These are phyloP conservation scores for Eucalyptus coolabah DNA, from an alignment of 345 rosid species.

Conservation along the genomic window DNA sequence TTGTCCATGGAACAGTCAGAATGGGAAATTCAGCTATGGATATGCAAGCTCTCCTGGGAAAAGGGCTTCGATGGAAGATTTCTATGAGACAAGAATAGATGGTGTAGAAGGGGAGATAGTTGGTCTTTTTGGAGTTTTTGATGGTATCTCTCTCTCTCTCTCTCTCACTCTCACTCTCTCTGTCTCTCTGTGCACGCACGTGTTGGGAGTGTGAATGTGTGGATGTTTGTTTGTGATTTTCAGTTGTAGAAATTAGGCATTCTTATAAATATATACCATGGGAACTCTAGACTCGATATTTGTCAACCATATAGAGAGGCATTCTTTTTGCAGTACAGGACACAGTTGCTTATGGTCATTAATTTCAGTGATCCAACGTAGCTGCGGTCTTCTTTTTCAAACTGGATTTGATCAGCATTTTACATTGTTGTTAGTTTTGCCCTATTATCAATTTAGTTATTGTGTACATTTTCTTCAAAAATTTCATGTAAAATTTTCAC, in stretches of 20 bases:
- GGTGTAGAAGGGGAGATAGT: slow-evolving; percentile 90
- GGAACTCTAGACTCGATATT: not conserved
- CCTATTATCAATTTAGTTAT: not conserved
- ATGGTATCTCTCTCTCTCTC: slow-evolving; percentile 41
- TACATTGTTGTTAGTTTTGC: not conserved
- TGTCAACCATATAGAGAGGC: not conserved
- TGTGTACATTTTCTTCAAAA: not conserved
- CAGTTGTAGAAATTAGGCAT: not conserved
- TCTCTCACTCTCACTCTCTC: not conserved
- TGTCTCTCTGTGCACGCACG: no score
- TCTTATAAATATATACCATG: not conserved
- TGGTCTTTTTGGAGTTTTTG: slow-evolving; percentile 98
- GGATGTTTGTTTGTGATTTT: not conserved
- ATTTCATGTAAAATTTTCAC: not conserved
- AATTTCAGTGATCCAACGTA: not conserved
- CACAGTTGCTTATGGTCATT: not conserved
- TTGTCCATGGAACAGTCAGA: slow-evolving; percentile 43
- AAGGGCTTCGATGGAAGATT: slow-evolving; percentile 98
- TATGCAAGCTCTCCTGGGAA: slow-evolving; percentile 97
- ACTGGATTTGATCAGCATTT: not conserved
- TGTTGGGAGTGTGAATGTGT: not conserved
- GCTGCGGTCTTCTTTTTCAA: not conserved
- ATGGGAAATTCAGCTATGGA: slow-evolving; percentile 96
- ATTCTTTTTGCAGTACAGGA: not conserved
- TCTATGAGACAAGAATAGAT: slow-evolving; percentile 90